Conservation (phyloP, 176 grass and related monocot species). For the Coix lacrymajobi region DNA sequence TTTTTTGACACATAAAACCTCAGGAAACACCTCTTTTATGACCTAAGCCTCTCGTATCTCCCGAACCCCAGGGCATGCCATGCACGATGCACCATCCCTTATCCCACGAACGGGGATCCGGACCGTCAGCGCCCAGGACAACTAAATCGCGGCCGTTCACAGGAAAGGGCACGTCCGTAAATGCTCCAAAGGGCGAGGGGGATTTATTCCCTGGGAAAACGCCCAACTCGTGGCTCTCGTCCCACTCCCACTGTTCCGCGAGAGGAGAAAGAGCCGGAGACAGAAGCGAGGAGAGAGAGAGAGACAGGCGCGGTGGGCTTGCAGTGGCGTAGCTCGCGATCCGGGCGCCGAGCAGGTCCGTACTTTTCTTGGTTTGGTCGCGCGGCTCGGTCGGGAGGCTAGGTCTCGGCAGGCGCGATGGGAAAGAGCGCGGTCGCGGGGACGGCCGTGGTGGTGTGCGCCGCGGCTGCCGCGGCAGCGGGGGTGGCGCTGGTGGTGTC, state of each 20-base stretch:
- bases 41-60: not conserved
- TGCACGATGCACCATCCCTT: not conserved
- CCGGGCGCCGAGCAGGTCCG: slow-evolving; percentile 7
- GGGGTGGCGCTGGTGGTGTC: slow-evolving; percentile 51
- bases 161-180: not conserved
- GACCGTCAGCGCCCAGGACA: not conserved
- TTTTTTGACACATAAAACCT: slow-evolving; percentile 21
- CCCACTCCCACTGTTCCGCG: not conserved
- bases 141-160: not conserved
- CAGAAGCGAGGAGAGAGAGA: not conserved
- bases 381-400: slow-evolving; percentile 10
- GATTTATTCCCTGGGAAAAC: slow-evolving; percentile 20
- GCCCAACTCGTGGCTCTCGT: slow-evolving; percentile 30
- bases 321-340: slow-evolving; percentile 15
- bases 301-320: not conserved
- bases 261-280: not conserved
- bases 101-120: not conserved
- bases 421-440: slow-evolving; percentile 50
- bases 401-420: too few relatives aligned
- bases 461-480: slow-evolving; percentile 57
- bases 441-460: slow-evolving; percentile 57
- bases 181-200: not conserved
- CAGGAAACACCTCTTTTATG: not conserved
- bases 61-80: not conserved
- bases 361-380: not conserved